A percentile compares a stretch with the other conserved stretches of the same genome.
These are phyloP conservation scores for Phytopythium litorale DNA, from an alignment of 352 stramenopile genomes.

Conservation along the genomic window DNA sequence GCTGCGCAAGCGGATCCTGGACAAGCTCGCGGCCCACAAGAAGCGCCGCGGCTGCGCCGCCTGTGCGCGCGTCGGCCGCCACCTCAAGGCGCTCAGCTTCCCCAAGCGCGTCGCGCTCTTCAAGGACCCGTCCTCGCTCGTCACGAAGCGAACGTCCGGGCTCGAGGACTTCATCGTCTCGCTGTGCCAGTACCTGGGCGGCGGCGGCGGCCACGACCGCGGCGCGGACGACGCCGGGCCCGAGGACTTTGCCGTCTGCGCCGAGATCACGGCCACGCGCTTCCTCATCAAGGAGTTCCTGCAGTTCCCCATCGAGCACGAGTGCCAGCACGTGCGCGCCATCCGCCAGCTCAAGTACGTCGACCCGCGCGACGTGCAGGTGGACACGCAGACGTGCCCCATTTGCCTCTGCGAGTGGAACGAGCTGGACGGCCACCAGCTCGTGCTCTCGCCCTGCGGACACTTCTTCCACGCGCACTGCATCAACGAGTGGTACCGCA, in stretches of 20 bases:
- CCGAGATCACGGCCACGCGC: slow-evolving; percentile 59
- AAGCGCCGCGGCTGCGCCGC: slow-evolving; percentile 46
- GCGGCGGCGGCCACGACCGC: slow-evolving; percentile 8
- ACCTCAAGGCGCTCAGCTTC: slow-evolving; percentile 73
- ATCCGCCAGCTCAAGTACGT: slow-evolving; percentile 85
- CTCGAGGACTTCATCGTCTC: slow-evolving; percentile 80
- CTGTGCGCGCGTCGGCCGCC: slow-evolving; percentile 46
- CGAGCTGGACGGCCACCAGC: slow-evolving; percentile 77
- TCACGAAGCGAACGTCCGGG: slow-evolving; percentile 52
- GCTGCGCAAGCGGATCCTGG: slow-evolving; percentile 67
- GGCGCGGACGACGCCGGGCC: slow-evolving; percentile 18
- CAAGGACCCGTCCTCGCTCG: slow-evolving; percentile 56
- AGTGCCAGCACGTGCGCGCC: slow-evolving; percentile 74
- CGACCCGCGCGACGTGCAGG: slow-evolving; percentile 71
- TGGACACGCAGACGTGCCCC: slow-evolving; percentile 78
- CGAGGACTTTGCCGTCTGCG: slow-evolving; percentile 49
- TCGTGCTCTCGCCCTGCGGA: slow-evolving; percentile 74
- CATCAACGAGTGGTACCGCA: slow-evolving; percentile 89
- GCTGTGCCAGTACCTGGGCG: slow-evolving; percentile 65
- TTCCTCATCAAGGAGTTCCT: slow-evolving; percentile 83
- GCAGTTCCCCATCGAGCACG: slow-evolving; percentile 78
- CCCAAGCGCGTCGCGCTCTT: slow-evolving; percentile 73
- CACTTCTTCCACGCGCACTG: slow-evolving; percentile 88
- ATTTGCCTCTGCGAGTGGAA: slow-evolving; percentile 85
- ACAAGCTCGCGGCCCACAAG: slow-evolving; percentile 51